A percentile compares a stretch with the other conserved stretches of the same genome.
These are phyloP conservation scores for Candida succiphila DNA, from an alignment of 805 yeast genomes.

Conservation along the genomic window DNA sequence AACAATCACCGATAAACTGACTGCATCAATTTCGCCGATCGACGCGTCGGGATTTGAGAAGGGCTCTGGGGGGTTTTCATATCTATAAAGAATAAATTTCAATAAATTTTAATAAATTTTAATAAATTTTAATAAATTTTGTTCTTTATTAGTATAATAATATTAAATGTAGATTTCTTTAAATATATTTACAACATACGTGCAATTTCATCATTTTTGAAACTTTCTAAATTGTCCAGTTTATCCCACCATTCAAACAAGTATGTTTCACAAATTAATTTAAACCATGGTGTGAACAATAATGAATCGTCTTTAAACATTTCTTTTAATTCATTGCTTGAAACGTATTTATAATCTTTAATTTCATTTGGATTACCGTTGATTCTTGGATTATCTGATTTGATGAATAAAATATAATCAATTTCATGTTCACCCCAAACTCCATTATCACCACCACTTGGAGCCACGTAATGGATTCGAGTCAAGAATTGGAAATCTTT, in stretches of 20 bases:
- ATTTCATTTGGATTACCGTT: conserved; percentile 76
- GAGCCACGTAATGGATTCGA: conserved; percentile 91
- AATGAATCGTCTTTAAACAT: conserved; percentile 63
- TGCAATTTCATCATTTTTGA: conserved; percentile 35
- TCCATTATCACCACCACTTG: conserved; percentile 55
- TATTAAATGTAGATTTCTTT: too few relatives aligned
- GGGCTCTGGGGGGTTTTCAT: too few relatives aligned
- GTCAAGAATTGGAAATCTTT: conserved; percentile 75
- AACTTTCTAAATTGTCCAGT: conserved; percentile 46
- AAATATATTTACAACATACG: conserved; percentile 29
- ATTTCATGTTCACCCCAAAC: conserved; percentile 97
- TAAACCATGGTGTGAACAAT: conserved; percentile 96
- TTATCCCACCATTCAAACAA: conserved; percentile 92
- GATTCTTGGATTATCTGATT: conserved; percentile 36
- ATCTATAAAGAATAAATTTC: too few relatives aligned
- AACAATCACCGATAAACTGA: too few relatives aligned
- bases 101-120: too few relatives aligned
- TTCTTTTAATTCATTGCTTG: conserved; percentile 49
- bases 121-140: too few relatives aligned
- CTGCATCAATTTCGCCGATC: too few relatives aligned
- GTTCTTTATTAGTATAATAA: too few relatives aligned
- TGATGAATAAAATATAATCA: conserved; percentile 82
- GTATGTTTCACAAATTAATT: conserved; percentile 84
- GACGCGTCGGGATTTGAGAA: too few relatives aligned
- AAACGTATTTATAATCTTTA: conserved; percentile 68